Evolutionary conservation across 2,329 filamentous ascomycete genomes (phyloP).

Genomic region (Fusarium equiseti): DNA sequence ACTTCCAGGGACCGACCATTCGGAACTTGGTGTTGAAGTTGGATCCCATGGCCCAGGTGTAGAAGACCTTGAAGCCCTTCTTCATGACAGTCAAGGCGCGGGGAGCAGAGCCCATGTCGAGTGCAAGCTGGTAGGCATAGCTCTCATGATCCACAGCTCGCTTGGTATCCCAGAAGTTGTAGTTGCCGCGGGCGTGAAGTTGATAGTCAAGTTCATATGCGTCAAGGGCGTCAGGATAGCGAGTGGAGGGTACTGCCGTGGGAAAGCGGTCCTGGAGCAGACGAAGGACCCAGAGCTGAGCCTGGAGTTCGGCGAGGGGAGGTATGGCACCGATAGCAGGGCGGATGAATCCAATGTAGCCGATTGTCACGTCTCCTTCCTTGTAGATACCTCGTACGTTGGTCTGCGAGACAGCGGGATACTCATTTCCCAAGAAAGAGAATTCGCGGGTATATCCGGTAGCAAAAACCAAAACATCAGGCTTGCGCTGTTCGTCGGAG

Average conservation of each 20-base stretch:
- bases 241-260: conserved; percentile 22
- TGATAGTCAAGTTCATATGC: conserved; percentile 57
- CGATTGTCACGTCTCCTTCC: conserved; percentile 53
- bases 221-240: conserved; percentile 44
- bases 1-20: conserved; percentile 59
- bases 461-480: conserved; percentile 60
- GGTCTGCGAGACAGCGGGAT: conserved; percentile 60
- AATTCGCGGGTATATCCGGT: conserved; percentile 61
- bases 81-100: conserved; percentile 51
- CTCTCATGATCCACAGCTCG: conserved; percentile 62
- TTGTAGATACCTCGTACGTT: conserved; percentile 67
- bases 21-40: conserved; percentile 65
- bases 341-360: conserved; percentile 62
- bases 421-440: conserved; percentile 54
- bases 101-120: conserved; percentile 61
- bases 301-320: conserved; percentile 62
- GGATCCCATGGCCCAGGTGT: conserved; percentile 61
- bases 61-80: conserved; percentile 55
- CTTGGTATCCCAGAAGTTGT: conserved; percentile 52
- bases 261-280: conserved; percentile 52
- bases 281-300: conserved; percentile 60
- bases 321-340: conserved; percentile 61
- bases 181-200: conserved; percentile 52
- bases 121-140: conserved; percentile 63
- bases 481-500: conserved; percentile 47